Conservation (phyloP, 2,329 filamentous ascomycete species). For the Cytospora piceae region DNA sequence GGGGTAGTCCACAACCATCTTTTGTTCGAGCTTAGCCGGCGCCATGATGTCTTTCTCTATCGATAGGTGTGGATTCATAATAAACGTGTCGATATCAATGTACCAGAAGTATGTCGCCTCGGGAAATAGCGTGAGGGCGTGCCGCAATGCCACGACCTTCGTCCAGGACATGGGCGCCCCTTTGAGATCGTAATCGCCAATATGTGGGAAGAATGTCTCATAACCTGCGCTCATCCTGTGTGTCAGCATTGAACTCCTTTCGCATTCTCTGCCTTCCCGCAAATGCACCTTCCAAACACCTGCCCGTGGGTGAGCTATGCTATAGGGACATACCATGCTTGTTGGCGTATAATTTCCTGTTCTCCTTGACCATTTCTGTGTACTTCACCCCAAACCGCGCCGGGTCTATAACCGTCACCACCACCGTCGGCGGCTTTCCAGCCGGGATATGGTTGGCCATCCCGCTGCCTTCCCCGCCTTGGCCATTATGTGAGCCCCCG, state of each 20-base stretch:
- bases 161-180: slow-evolving; percentile 69
- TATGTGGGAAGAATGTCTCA: slow-evolving; percentile 77
- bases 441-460: slow-evolving; percentile 43
- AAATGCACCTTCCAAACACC: not conserved
- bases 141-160: slow-evolving; percentile 81
- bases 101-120: slow-evolving; percentile 84
- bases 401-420: slow-evolving; percentile 84
- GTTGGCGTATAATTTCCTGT: slow-evolving; percentile 81
- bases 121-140: slow-evolving; percentile 81
- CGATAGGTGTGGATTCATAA: slow-evolving; percentile 78
- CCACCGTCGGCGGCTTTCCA: slow-evolving; percentile 68
- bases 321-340: slow-evolving; percentile 70
- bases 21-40: slow-evolving; percentile 66
- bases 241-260: slow-evolving; percentile 48
- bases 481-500: slow-evolving; percentile 32
- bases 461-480: slow-evolving; percentile 24
- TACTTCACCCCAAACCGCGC: slow-evolving; percentile 67
- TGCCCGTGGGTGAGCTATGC: not conserved
- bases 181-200: slow-evolving; percentile 74
- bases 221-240: slow-evolving; percentile 80
- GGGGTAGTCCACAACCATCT: slow-evolving; percentile 84
- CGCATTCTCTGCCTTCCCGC: not conserved
- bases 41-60: slow-evolving; percentile 74
- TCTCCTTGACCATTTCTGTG: slow-evolving; percentile 74
- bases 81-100: slow-evolving; percentile 80